phyloP scores from a whole-genome alignment of 352 stramenopile genomes.

The Phytophthora colocasiae region DNA sequence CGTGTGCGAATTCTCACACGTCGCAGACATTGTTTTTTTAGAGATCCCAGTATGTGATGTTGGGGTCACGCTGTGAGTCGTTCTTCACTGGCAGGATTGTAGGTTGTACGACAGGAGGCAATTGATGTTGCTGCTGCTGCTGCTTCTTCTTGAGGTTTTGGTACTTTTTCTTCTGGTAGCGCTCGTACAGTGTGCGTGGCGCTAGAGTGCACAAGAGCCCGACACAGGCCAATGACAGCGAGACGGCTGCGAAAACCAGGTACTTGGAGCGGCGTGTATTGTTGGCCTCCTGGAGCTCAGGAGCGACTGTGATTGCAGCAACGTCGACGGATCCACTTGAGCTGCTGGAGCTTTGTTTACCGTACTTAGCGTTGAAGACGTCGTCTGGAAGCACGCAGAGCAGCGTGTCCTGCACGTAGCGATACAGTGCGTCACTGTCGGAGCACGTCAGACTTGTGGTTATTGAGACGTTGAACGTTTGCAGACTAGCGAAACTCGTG shows the following conservation, averaged over 20 bases:
- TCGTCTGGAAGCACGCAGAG: conserved; percentile 52
- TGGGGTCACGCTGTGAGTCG: conserved; percentile 15
- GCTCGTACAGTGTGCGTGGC: conserved; percentile 31
- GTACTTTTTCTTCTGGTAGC: conserved; percentile 37
- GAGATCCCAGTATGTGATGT: conserved; percentile 28
- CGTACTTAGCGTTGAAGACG: conserved; percentile 46
- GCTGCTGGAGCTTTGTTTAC: conserved; percentile 11
- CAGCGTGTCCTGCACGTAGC: conserved; percentile 51
- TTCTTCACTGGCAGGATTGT: conserved; percentile 5
- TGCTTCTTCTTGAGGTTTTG: conserved; percentile 18
- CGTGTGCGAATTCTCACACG: conserved; percentile 11
- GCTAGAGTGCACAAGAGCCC: conserved; percentile 34
- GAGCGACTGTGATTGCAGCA: not conserved
- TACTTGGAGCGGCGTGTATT: conserved; percentile 46
- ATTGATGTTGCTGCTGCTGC: conserved; percentile 17
- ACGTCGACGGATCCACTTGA: conserved; percentile 12
- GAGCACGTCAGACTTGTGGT: conserved; percentile 45
- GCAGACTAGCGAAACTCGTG: conserved; percentile 29
- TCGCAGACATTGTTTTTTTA: not conserved
- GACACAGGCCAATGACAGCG: conserved; percentile 28
- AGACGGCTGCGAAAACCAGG: conserved; percentile 28
- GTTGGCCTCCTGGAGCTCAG: conserved; percentile 28
- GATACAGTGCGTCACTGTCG: conserved; percentile 34
- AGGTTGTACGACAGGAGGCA: conserved; percentile 3
- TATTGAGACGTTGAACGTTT: conserved; percentile 41